These are phyloP conservation scores for Gossypium rotundifolium DNA, from an alignment of 345 rosid species.

Conservation along the genomic window DNA sequence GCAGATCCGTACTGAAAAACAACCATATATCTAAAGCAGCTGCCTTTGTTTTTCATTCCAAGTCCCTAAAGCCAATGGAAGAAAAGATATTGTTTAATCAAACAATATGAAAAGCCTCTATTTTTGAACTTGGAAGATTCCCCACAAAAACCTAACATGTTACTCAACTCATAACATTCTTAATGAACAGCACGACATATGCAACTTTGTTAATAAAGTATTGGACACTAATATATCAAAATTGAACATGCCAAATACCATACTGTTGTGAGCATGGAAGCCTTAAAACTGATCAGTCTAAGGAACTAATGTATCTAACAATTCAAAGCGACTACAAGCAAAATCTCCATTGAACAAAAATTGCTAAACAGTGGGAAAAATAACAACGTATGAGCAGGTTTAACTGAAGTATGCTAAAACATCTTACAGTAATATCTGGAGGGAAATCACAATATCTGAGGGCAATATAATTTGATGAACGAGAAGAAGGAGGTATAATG, in stretches of 20 bases:
- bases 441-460: conserved; percentile 62
- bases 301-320: not conserved
- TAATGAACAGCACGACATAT: not conserved
- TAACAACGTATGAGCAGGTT: not conserved
- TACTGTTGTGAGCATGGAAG: not conserved
- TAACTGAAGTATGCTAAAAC: conserved; percentile 10
- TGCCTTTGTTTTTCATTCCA: conserved; percentile 37
- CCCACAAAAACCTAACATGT: not conserved
- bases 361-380: not conserved
- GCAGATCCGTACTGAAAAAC: conserved; percentile 94
- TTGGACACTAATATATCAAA: not conserved
- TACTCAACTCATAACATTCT: not conserved
- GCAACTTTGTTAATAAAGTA: not conserved
- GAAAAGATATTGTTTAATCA: not conserved
- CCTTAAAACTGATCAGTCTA: not conserved
- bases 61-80: conserved; percentile 32
- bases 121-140: not conserved
- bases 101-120: conserved; percentile 8
- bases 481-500: conserved; percentile 82
- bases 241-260: not conserved
- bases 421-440: conserved; percentile 66
- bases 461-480: conserved; percentile 81
- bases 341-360: not conserved
- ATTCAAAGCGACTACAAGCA: not conserved
- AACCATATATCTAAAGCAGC: conserved; percentile 57